Conservation (phyloP, 208 protist genomes). For the Trypanosomatidae sp. region DNA sequence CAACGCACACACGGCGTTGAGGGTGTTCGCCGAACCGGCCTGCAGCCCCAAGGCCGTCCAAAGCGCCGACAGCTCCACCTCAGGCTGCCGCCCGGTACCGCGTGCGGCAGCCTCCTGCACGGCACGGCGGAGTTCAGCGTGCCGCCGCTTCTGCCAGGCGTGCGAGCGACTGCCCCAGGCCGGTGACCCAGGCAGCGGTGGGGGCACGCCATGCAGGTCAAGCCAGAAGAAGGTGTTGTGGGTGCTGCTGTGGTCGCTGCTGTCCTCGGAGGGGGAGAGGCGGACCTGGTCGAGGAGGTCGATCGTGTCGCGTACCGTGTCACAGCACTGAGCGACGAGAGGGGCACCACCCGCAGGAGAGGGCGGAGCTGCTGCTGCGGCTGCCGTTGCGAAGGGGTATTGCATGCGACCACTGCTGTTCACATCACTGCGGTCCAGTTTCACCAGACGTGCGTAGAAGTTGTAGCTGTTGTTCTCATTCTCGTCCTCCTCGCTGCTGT, state of each 20-base stretch:
- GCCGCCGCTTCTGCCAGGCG: slow-evolving; percentile 7
- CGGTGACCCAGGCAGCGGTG: no score
- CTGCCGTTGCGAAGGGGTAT: no score
- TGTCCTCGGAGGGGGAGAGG: neutral
- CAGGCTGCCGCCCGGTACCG: no score
- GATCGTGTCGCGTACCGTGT: slow-evolving; percentile 12
- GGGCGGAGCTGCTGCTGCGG: no score
- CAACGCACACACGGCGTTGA: slow-evolving; percentile 2
- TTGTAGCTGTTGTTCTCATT: no score
- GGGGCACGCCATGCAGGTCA: slow-evolving; percentile 37
- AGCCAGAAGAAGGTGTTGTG: slow-evolving; percentile 28
- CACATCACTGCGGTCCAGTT: no score
- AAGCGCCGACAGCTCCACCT: slow-evolving; percentile 7
- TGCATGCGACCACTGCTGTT: no score
- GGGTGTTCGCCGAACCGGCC: neutral
- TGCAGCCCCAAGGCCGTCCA: slow-evolving; percentile 16
- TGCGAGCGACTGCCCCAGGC: no score
- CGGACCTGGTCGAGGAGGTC: slow-evolving; percentile 4
- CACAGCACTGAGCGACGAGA: slow-evolving; percentile 18
- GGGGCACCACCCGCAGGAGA: no score
- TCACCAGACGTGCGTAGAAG: no score
- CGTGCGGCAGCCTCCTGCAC: neutral
- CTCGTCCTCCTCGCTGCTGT: no score
- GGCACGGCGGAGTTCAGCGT: neutral
- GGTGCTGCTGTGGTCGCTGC: no score